A percentile compares a stretch with the other conserved stretches of the same genome.
Evolutionary conservation across 1,139 yeast species (phyloP).

Genomic region (Magnusiomyces paraingens): DNA sequence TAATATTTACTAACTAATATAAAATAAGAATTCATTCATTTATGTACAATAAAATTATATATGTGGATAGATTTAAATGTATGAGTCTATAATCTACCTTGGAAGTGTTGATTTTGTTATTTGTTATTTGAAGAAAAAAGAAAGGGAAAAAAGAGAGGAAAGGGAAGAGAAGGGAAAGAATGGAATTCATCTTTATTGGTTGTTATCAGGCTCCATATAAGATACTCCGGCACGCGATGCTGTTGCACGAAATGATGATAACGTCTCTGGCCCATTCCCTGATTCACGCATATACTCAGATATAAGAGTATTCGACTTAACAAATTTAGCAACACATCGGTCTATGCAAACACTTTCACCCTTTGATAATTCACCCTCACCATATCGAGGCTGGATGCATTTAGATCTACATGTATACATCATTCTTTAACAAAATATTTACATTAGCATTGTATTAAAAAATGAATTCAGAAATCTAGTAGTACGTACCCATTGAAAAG

Average conservation of each 20-base stretch:
- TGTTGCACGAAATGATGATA: constrained; percentile 13
- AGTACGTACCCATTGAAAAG: constrained; percentile 49
- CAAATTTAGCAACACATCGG: constrained; percentile 70
- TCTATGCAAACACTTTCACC: constrained; percentile 74
- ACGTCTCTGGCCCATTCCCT: constrained; percentile 23
- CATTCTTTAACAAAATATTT: constrained; percentile 30
- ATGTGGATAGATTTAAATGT: neutral
- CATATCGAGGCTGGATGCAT: constrained; percentile 69
- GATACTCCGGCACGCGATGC: constrained; percentile 8
- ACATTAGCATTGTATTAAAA: neutral
- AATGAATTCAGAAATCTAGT: neutral
- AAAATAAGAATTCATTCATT: too few relatives aligned
- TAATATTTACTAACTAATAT: too few relatives aligned
- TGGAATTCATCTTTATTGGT: neutral
- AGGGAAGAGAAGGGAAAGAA: neutral
- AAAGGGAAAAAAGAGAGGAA: neutral
- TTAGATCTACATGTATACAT: constrained; percentile 54
- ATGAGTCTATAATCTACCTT: constrained; percentile 3
- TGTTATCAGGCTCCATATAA: neutral
- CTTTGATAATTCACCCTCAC: constrained; percentile 71
- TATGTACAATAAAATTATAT: too few relatives aligned
- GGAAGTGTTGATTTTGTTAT: neutral
- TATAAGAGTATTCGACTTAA: constrained; percentile 54
- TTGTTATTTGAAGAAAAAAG: constrained; percentile 1
- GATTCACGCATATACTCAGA: constrained; percentile 44